Evolutionary conservation across 495 filamentous ascomycete species (phyloP), one percentile per base, ranked within the genome.

Genomic region (Platismatia glauca): DNA sequence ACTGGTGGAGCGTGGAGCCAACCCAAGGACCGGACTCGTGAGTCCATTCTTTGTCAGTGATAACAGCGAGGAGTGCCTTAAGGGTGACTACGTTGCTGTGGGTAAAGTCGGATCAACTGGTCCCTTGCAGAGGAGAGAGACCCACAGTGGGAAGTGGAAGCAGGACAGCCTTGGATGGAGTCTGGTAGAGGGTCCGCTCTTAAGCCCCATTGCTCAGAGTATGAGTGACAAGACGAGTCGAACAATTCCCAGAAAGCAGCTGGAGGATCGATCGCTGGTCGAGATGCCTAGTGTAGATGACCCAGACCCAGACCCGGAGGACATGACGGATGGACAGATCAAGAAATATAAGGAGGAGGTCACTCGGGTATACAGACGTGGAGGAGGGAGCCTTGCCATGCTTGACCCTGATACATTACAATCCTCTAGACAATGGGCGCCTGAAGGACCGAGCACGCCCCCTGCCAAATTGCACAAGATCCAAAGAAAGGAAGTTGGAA

Each of bases 191-290:
- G 33, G 67, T 68, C 46, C 66, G 63, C 63, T 65, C 20, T 74
- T 76, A 1, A 61, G 76, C 18, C 78, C 75, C 0, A 61, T 61
- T 38, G 50, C 55, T 11, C 64, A 58, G 20, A 61, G 59, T 56
- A 53, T 38, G 31, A 43, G 13, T 16, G 50, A 50, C 13, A 31
- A 55, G 34, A 71, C 74, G 4, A 60, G 77, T 33, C 75, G 75
- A 13, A 70, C 65, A 1, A 72, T 68, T 37, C 74, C 72, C 0
- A 63, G 70, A 56, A 75, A 71, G 13, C 72, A 76, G 29, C 76
- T 77, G 75, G 74, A 75, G 44, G 77, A 80, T 59, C 69, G 71
- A 68, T 79, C 78, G 57, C 76, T 79, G 46, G 74, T 79, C 18
- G 67, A 80, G 31, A 81, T 79, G 75, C 78, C 75, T 1, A 73